These are phyloP conservation scores for Mallotus nudiflorus DNA, from an alignment of 345 rosid species.

Conservation along the genomic window DNA sequence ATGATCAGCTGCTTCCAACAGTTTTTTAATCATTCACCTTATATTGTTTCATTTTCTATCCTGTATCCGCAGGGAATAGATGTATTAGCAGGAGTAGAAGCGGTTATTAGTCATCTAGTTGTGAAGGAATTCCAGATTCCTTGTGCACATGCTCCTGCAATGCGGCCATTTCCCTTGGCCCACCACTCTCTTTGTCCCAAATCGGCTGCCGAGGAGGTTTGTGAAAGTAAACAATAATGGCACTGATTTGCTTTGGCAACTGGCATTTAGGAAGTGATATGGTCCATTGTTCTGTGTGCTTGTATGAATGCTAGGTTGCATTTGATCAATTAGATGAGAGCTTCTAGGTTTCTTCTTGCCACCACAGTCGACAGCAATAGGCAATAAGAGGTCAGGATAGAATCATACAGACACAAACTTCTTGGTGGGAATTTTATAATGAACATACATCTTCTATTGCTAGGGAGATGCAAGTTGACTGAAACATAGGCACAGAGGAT, in stretches of 20 bases:
- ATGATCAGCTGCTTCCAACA: neutral
- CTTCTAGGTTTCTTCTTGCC: neutral
- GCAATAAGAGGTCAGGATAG: neutral
- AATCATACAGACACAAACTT: neutral
- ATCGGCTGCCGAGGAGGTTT: conserved; percentile 75
- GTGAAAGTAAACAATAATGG: conserved; percentile 18
- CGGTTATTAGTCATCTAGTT: conserved; percentile 62
- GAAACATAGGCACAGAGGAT: neutral
- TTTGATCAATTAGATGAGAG: neutral
- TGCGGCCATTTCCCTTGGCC: conserved; percentile 45
- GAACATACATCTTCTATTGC: neutral
- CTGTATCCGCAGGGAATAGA: conserved; percentile 58
- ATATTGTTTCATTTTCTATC: neutral
- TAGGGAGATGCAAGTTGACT: neutral
- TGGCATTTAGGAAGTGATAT: neutral
- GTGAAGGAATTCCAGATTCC: conserved; percentile 67
- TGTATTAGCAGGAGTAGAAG: conserved; percentile 68
- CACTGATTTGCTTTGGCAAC: neutral
- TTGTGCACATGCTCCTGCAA: conserved; percentile 72
- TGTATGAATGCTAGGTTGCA: neutral
- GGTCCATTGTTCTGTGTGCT: neutral
- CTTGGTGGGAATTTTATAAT: neutral
- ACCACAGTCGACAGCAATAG: neutral
- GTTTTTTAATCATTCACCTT: neutral
- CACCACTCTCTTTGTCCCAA: conserved; percentile 45